Percentiles rank a stretch among this genome's conserved stretches.
These are phyloP conservation scores for Alternaria longipes DNA, from an alignment of 2,329 filamentous ascomycete species.

Conservation along the genomic window DNA sequence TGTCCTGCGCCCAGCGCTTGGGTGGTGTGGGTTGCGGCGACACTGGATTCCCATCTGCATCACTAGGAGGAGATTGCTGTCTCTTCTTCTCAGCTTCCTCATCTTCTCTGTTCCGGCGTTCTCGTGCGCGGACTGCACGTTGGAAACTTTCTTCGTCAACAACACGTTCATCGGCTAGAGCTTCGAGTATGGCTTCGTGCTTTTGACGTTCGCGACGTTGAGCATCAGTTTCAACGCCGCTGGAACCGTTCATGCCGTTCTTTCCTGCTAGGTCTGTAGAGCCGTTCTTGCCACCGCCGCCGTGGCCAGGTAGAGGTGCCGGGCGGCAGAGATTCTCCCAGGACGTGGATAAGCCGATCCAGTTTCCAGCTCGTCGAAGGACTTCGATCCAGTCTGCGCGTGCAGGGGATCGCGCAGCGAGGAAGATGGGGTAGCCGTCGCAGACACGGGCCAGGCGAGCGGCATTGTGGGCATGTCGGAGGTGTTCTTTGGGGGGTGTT, in stretches of 20 bases:
- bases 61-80: not conserved
- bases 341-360: conserved; percentile 69
- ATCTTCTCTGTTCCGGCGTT: conserved; percentile 65
- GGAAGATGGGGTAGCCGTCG: conserved; percentile 83
- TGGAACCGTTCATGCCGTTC: conserved; percentile 1
- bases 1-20: conserved; percentile 71
- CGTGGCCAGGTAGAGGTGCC: conserved; percentile 52
- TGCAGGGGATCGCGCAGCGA: conserved; percentile 74
- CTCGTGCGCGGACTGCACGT: conserved; percentile 68
- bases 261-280: conserved; percentile 1
- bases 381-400: conserved; percentile 84
- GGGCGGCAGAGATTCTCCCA: conserved; percentile 76
- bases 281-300: conserved; percentile 3
- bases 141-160: conserved; percentile 73
- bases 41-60: conserved; percentile 6
- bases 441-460: conserved; percentile 76
- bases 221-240: conserved; percentile 56
- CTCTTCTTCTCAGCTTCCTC: conserved; percentile 56
- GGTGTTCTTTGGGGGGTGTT: conserved; percentile 78
- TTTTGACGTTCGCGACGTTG: conserved; percentile 68
- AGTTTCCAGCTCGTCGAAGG: conserved; percentile 72
- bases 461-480: conserved; percentile 83
- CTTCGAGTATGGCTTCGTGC: conserved; percentile 72
- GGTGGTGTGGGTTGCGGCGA: conserved; percentile 33
- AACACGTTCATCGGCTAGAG: conserved; percentile 72